Evolutionary conservation across 805 yeast genomes (phyloP).

Genomic region (Wickerhamomyces strasburgensis): DNA sequence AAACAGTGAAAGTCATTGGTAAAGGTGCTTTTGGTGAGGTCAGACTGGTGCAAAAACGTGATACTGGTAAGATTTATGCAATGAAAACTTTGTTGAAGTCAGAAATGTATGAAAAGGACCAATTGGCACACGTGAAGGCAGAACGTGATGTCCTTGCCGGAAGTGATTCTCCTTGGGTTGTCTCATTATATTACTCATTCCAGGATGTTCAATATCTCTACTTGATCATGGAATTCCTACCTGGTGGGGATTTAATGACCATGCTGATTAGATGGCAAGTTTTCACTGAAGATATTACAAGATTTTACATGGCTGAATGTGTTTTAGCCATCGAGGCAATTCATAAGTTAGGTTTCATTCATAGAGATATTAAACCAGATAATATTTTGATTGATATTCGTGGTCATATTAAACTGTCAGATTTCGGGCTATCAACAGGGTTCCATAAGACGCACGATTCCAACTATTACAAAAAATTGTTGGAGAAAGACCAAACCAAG

Average conservation of each 20-base stretch:
- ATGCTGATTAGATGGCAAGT: constrained; percentile 89
- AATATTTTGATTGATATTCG: constrained; percentile 79
- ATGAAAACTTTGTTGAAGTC: constrained; percentile 85
- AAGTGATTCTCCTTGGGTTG: constrained; percentile 94
- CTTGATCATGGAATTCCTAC: constrained; percentile 97
- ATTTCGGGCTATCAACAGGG: constrained; percentile 96
- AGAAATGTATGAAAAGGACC: constrained; percentile 82
- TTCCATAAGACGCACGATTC: constrained; percentile 88
- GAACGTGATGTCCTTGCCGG: constrained; percentile 96
- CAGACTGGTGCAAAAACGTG: constrained; percentile 87
- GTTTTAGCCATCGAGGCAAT: constrained; percentile 90
- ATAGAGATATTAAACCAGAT: constrained; percentile 97
- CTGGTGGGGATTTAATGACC: constrained; percentile 98
- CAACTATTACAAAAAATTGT: constrained; percentile 76
- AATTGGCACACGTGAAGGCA: constrained; percentile 90
- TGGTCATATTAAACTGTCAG: constrained; percentile 91
- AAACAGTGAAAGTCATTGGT: constrained; percentile 95
- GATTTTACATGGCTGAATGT: constrained; percentile 96
- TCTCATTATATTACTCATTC: constrained; percentile 87
- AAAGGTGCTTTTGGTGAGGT: constrained; percentile 99
- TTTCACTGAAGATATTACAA: constrained; percentile 88
- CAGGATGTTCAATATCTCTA: constrained; percentile 89
- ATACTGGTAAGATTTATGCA: constrained; percentile 94
- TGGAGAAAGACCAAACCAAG: constrained; percentile 57
- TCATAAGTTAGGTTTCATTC: constrained; percentile 93